phyloP scores from a whole-genome alignment of 495 filamentous ascomycete species.

The Xylaria palmicola region DNA sequence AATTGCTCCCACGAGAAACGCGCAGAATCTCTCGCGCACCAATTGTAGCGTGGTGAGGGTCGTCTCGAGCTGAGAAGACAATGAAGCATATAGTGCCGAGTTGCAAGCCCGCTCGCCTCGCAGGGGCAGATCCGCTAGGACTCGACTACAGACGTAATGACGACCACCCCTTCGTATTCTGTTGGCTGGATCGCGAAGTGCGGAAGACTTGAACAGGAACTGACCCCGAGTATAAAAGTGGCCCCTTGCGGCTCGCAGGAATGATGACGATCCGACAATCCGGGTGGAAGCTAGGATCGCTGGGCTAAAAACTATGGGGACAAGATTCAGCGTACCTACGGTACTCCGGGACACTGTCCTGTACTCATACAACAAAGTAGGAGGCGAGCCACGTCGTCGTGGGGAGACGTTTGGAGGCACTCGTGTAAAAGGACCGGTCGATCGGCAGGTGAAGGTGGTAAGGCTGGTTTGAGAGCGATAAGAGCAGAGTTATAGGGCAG shows the following conservation, averaged over 20 bases:
- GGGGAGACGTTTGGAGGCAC: too few relatives aligned
- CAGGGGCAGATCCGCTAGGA: slow-evolving; percentile 1
- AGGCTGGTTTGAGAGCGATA: not conserved
- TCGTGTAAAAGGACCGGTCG: not conserved
- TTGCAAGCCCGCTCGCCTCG: not conserved
- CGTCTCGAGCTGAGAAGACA: too few relatives aligned
- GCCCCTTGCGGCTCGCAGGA: slow-evolving; percentile 9
- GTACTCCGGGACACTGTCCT: too few relatives aligned
- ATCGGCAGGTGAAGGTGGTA: not conserved
- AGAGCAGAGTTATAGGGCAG: not conserved
- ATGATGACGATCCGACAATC: slow-evolving; percentile 2
- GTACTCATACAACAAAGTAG: too few relatives aligned
- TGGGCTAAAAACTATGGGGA: too few relatives aligned
- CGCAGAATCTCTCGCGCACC: too few relatives aligned
- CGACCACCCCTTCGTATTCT: not conserved
- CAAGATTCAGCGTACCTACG: too few relatives aligned
- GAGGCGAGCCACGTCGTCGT: too few relatives aligned
- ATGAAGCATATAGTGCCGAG: too few relatives aligned
- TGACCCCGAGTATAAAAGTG: slow-evolving; percentile 1
- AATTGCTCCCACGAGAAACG: too few relatives aligned
- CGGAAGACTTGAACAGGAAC: not conserved
- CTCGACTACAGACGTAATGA: not conserved
- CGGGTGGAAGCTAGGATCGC: not conserved
- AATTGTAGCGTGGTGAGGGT: too few relatives aligned
- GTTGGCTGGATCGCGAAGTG: slow-evolving; percentile 4